Evolutionary conservation across 1,284 basidiomycete genomes (phyloP).

Genomic region (Ganoderma leucocontextum): DNA sequence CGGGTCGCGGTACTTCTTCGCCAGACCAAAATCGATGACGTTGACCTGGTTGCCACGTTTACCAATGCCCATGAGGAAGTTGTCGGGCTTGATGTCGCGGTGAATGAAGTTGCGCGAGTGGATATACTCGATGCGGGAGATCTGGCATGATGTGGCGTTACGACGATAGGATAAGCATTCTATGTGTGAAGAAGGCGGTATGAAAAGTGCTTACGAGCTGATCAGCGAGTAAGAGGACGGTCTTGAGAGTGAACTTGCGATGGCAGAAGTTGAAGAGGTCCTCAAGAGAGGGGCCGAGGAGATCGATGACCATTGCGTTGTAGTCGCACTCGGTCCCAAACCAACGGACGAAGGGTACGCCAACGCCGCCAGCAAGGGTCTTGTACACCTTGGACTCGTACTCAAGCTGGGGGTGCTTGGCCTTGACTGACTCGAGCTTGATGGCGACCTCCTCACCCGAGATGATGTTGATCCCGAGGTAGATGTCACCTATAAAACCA

Average conservation of each 20-base stretch:
- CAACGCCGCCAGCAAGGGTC: constrained; percentile 97
- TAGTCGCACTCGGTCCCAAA: constrained; percentile 99
- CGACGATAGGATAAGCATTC: constrained; percentile 17
- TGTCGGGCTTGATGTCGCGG: constrained; percentile 99
- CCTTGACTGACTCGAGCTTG: constrained; percentile 99
- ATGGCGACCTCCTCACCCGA: constrained; percentile 99
- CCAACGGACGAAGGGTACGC: constrained; percentile 98
- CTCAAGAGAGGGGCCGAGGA: constrained; percentile 96
- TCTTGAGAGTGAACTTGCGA: constrained; percentile 98
- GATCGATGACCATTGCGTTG: constrained; percentile 99
- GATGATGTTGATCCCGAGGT: constrained; percentile 99
- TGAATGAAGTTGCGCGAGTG: constrained; percentile 99
- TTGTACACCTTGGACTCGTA: constrained; percentile 98
- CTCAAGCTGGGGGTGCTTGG: constrained; percentile 99
- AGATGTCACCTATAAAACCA: constrained; percentile 87
- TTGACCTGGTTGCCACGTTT: constrained; percentile 99
- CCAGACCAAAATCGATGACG: constrained; percentile 98
- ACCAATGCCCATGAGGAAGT: constrained; percentile 99
- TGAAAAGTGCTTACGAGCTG: constrained; percentile 77
- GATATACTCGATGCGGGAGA: constrained; percentile 99
- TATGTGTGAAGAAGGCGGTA: constrained; percentile 24
- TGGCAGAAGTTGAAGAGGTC: constrained; percentile 99
- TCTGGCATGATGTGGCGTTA: constrained; percentile 56
- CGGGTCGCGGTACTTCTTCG: constrained; percentile 99
- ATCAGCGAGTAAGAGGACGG: constrained; percentile 95